These are phyloP conservation scores for Aspergillus kassunensis DNA, from an alignment of 495 filamentous ascomycete genomes.

Conservation along the genomic window DNA sequence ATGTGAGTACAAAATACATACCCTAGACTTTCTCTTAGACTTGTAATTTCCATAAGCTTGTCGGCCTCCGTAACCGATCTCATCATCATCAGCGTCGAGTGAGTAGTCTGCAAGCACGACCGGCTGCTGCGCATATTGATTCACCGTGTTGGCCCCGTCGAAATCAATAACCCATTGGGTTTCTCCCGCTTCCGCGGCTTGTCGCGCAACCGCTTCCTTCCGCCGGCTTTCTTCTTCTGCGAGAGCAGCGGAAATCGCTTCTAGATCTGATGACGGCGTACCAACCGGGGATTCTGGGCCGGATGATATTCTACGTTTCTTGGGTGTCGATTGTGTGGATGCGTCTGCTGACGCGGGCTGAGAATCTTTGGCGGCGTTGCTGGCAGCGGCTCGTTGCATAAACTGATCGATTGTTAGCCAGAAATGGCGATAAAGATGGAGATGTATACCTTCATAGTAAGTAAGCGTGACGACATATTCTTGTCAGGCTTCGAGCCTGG, in stretches of 20 bases:
- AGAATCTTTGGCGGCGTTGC: conserved; percentile 38
- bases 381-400: conserved; percentile 87
- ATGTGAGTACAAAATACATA: conserved; percentile 1
- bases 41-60: conserved; percentile 39
- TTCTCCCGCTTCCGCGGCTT: conserved; percentile 74
- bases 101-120: conserved; percentile 34
- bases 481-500: conserved; percentile 51
- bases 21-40: conserved; percentile 29
- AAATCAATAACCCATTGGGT: conserved; percentile 75
- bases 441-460: conserved; percentile 77
- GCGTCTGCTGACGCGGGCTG: conserved; percentile 35
- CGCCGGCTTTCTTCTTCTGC: conserved; percentile 73
- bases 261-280: conserved; percentile 35
- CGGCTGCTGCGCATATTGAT: conserved; percentile 22
- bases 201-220: conserved; percentile 62
- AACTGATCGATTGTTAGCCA: conserved; percentile 50
- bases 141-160: conserved; percentile 20
- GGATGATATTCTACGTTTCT: conserved; percentile 42
- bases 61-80: conserved; percentile 31
- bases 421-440: background rate
- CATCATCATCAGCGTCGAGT: conserved; percentile 34
- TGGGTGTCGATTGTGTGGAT: conserved; percentile 31
- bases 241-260: conserved; percentile 67
- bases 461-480: conserved; percentile 80
- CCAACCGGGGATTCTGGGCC: conserved; percentile 24